Base-by-base conservation (phyloP, 495 filamentous ascomycete genomes). In the Lasiosphaeria ovina region DNA sequence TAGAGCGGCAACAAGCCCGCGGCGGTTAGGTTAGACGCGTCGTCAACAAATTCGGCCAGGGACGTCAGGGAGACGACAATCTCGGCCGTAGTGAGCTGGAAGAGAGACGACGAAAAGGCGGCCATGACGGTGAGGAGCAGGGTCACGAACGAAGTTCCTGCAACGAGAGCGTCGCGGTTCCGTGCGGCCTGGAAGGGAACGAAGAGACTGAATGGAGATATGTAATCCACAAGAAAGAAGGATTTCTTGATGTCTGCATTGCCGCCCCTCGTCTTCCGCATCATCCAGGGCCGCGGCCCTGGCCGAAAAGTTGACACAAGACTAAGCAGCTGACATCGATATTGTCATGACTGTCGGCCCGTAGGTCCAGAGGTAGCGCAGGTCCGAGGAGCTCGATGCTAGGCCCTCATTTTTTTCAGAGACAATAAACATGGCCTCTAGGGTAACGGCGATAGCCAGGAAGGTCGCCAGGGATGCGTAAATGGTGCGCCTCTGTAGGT, bases 91-190 rank as follows among this genome's bases (percentile, higher is more conserved):
- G 31, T 40, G 35, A 54, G 4, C 16, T 35, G 34, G n/a, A 54
- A 35, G 4, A 54, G 8, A 6, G 52, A 54, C 7, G 52, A 40
- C 31, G 52, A 35, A 36, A 54, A 54, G 32, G 38, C 38, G 52
- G n/a, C 17, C 35, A 54, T 54, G 33, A 54, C 14, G 5, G 10
- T 35, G 52, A 54, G 35, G 6, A 54, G 35, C 8, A 54, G 14
- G 3, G 52, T 35, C 6, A 54, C 34, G 12, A 54, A 14, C 10
- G 52, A 14, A 4, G 52, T 54, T 54, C 9, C 52, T 7, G 33
- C 52, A 40, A 54, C 33, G 17, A 54, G 12, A n/a, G 4, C 0
- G n/a, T 54, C 52, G 9, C 52, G 52, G 10, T 54, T 54, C 35
- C 52, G 35, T 24, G 38, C 10, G 0, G 52, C 52, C 34, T 40